phyloP scores from a whole-genome alignment of 2,329 filamentous ascomycete genomes.

The Emericellopsis atlantica region DNA sequence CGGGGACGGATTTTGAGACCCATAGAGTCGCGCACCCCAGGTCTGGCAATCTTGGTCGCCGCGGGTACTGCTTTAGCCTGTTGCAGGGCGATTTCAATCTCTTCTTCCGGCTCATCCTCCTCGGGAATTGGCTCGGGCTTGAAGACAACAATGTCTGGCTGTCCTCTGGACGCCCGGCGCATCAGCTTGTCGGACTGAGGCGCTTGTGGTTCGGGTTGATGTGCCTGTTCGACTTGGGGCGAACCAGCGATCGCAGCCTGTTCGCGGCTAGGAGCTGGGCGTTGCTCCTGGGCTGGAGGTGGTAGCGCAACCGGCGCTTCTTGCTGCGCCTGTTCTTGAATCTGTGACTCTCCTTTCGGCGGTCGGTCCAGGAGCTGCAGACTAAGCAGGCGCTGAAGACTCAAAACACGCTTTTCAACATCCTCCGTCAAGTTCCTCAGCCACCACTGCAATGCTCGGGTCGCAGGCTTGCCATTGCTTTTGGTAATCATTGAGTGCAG shows the following conservation, averaged over 20 bases:
- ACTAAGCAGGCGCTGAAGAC: conserved; percentile 19
- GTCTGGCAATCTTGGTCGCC: not conserved
- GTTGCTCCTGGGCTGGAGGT: not conserved
- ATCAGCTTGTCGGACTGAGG: not conserved
- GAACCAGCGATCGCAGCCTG: not conserved
- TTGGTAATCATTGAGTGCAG: conserved; percentile 23
- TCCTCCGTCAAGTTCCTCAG: conserved; percentile 38
- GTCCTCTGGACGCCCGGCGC: not conserved
- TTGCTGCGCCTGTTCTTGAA: not conserved
- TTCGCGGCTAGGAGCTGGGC: not conserved
- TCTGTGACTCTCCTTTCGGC: not conserved
- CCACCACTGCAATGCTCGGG: conserved; percentile 31
- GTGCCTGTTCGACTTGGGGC: too few species aligned
- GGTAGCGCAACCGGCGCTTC: not conserved
- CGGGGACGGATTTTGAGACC: not conserved
- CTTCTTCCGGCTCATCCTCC: not conserved
- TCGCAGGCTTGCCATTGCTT: conserved; percentile 1
- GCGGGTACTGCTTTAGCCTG: not conserved
- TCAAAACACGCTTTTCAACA: conserved; percentile 28
- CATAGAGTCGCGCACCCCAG: not conserved
- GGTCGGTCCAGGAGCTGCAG: conserved; percentile 10
- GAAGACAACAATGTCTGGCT: not conserved
- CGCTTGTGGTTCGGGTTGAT: not conserved
- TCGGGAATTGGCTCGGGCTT: not conserved
- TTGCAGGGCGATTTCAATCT: not conserved